Evolutionary conservation across 176 grass and related monocot species (phyloP), one percentile per base, ranked within the genome.

Genomic region (Oryza brachyantha): DNA sequence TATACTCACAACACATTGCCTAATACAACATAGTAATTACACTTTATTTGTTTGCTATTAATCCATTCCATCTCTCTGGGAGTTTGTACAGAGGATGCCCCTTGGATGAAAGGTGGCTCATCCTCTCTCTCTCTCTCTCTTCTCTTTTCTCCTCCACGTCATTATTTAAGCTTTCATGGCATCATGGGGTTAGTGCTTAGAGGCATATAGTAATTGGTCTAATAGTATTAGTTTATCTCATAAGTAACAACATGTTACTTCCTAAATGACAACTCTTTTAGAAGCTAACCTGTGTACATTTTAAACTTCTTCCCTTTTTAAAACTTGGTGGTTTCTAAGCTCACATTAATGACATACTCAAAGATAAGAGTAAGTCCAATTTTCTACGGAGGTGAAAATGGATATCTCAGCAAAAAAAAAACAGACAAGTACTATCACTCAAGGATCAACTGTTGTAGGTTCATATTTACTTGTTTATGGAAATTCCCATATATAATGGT

Each of bases 391-490:
- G 22, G 1, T 45, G 5, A 52, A 64, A 55, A 40, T 8, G 7
- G 11, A 62, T 26, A 21, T 76, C 34, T 67, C 10, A 13, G 1
- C 37, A 48, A 29, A 77, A 61, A 61, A 45, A 32, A 58, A 26
- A 43, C 52, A 24, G 3, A 63, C 0, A 32, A 57, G 25, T 65
- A 35, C 66, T 42, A 24, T 42, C 14, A 41, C 19, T 57, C 26
- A 29, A 79, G 43, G 13, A 54, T 64, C 41, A 21, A 34, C 28
- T 25, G 46, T 48, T 24, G 31, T 50, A 39, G 37, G 29, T 62
- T 75, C 41, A 39, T 31, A 69, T 5, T 13, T 75, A 64, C 38
- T 40, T 77, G 54, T 63, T 70, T 54, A 77, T 63, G 69, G 45
- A 62, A 4, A 77, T 3, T 61, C 31, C 31, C 31, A 32, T 32